Conservation (phyloP, 495 filamentous ascomycete species). For the Tuber indicum region DNA sequence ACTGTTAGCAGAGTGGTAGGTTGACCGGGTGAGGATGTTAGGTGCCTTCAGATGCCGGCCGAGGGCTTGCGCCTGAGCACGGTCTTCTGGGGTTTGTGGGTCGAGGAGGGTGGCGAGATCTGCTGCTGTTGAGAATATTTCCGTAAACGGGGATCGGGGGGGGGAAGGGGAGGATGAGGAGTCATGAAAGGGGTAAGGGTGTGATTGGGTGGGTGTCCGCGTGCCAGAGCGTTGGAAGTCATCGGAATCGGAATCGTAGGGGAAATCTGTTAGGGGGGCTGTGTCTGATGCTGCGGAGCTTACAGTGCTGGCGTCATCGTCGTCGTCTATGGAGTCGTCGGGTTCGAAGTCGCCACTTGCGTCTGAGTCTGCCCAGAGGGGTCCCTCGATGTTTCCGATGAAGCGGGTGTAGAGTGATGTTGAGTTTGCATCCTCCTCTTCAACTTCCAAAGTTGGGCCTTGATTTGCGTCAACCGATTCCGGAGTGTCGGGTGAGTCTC, state of each 20-base stretch:
- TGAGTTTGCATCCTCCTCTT: conserved; percentile 15
- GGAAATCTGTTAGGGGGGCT: conserved; percentile 33
- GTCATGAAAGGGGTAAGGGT: conserved; percentile 35
- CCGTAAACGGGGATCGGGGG: conserved; percentile 51
- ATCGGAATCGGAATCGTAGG: conserved; percentile 47
- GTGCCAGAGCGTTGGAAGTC: conserved; percentile 58
- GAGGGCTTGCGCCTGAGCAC: conserved; percentile 71
- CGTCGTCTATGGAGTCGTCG: conserved; percentile 45
- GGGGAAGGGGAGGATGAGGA: conserved; percentile 31
- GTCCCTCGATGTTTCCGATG: conserved; percentile 7
- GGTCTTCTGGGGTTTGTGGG: conserved; percentile 68
- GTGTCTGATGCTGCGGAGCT: conserved; percentile 44
- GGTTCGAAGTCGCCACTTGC: conserved; percentile 33
- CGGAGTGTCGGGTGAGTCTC: background rate
- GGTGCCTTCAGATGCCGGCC: conserved; percentile 68
- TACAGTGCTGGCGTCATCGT: conserved; percentile 44
- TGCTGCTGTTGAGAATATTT: conserved; percentile 58
- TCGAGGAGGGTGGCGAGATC: conserved; percentile 77
- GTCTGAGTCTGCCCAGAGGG: conserved; percentile 25
- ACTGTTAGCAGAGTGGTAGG: conserved; percentile 46
- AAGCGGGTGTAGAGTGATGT: conserved; percentile 19
- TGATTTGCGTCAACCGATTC: conserved; percentile 8
- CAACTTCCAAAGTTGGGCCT: conserved; percentile 5
- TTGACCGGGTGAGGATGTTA: conserved; percentile 71
- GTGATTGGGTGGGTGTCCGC: conserved; percentile 52